Evolutionary conservation across 345 rosid species (phyloP).

Genomic region (Cardiospermum halicacabum): DNA sequence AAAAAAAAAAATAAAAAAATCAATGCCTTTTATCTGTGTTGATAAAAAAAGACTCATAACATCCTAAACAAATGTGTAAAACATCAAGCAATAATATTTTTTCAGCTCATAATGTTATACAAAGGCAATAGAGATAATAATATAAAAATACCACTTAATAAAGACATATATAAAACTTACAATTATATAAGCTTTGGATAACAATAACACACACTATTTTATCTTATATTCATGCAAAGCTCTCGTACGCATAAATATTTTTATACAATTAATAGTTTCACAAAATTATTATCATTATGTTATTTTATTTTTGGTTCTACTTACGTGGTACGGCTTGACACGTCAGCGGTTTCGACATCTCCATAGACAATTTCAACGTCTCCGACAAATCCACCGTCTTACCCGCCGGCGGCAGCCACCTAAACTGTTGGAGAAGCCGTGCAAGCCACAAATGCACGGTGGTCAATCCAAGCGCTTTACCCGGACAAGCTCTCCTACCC

Average conservation of each 20-base stretch:
- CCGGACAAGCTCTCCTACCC: conserved; percentile 72
- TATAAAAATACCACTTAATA: no score
- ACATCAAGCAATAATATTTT: no score
- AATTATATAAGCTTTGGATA: neutral
- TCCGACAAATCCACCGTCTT: conserved; percentile 47
- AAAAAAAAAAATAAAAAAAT: no score
- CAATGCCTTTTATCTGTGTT: no score
- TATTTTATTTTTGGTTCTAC: no score
- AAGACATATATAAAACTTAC: no score
- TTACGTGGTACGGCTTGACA: conserved; percentile 30
- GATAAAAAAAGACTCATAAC: no score
- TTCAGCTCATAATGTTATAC: no score
- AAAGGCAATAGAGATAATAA: no score
- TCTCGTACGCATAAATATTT: neutral
- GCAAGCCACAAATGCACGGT: conserved; percentile 66
- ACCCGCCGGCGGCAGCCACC: conserved; percentile 46
- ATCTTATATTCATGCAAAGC: neutral
- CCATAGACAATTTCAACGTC: conserved; percentile 50
- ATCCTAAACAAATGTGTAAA: no score
- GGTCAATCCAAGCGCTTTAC: conserved; percentile 53
- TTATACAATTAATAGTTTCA: neutral
- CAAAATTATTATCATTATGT: neutral
- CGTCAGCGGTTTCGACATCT: conserved; percentile 46
- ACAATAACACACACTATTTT: neutral
- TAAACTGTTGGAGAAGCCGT: conserved; percentile 43